A percentile compares a stretch with the other conserved stretches of the same genome.
phyloP scores from a whole-genome alignment of 257 asterid species.

The Apocynum venetum region DNA sequence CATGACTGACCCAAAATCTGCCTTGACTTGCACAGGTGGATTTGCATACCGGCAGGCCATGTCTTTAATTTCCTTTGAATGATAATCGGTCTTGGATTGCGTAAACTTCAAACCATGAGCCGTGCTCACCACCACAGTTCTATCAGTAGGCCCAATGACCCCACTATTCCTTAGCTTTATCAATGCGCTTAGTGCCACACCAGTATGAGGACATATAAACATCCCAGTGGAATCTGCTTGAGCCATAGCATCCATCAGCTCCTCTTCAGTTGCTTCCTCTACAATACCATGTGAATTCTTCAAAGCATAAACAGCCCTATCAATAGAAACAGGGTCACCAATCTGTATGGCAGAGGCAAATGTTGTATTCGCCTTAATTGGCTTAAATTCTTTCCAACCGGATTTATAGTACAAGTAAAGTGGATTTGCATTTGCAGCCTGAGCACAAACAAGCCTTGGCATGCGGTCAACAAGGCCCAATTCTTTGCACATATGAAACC shows the following conservation, averaged over 20 bases:
- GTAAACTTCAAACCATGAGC: slow-evolving; percentile 26
- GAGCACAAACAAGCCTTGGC: slow-evolving; percentile 88
- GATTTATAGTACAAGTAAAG: slow-evolving; percentile 67
- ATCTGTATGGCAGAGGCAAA: slow-evolving; percentile 92
- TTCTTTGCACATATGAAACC: slow-evolving; percentile 80
- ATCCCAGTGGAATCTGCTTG: slow-evolving; percentile 91
- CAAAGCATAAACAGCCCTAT: slow-evolving; percentile 74
- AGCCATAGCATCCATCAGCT: slow-evolving; percentile 88
- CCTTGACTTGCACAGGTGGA: slow-evolving; percentile 18
- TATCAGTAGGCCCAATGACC: slow-evolving; percentile 16
- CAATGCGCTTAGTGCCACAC: slow-evolving; percentile 78
- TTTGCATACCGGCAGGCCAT: slow-evolving; percentile 19
- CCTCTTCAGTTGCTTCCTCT: slow-evolving; percentile 92
- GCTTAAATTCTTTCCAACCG: slow-evolving; percentile 73
- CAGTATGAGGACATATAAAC: slow-evolving; percentile 92
- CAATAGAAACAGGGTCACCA: slow-evolving; percentile 91
- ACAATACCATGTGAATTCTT: slow-evolving; percentile 66
- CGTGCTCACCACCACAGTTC: slow-evolving; percentile 19
- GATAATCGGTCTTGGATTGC: slow-evolving; percentile 27
- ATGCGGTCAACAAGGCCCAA: slow-evolving; percentile 69
- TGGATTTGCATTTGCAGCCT: slow-evolving; percentile 85
- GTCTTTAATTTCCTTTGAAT: slow-evolving; percentile 53
- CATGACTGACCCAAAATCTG: slow-evolving; percentile 84
- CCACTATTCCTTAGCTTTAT: slow-evolving; percentile 34
- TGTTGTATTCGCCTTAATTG: slow-evolving; percentile 71